These are phyloP conservation scores for Pochonia chlamydosporia DNA, from an alignment of 2,329 filamentous ascomycete species.

Conservation along the genomic window DNA sequence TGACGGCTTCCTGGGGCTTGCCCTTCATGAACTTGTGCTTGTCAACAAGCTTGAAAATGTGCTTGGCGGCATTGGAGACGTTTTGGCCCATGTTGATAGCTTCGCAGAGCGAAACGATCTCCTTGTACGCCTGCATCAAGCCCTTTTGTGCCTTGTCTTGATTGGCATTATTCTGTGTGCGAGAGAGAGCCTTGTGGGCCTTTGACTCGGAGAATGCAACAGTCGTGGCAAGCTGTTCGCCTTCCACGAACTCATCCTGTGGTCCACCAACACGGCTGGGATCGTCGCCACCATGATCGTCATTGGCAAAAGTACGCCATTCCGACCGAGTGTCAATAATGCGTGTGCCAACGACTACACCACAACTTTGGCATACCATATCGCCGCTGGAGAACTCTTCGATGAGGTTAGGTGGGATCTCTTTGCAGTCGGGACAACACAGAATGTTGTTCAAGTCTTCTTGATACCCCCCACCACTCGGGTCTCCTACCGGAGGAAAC, in stretches of 20 bases:
- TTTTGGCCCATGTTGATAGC: conserved; percentile 74
- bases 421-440: conserved; percentile 85
- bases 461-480: conserved; percentile 33
- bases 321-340: conserved; percentile 95
- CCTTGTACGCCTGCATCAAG: conserved; percentile 78
- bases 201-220: conserved; percentile 78
- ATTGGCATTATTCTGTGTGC: conserved; percentile 80
- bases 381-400: conserved; percentile 92
- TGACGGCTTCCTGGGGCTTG: conserved; percentile 88
- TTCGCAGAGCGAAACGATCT: conserved; percentile 84
- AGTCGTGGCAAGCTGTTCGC: conserved; percentile 80
- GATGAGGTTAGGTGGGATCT: conserved; percentile 83
- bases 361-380: conserved; percentile 87
- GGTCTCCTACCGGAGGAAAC: conserved; percentile 33
- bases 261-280: conserved; percentile 97
- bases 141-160: conserved; percentile 79
- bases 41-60: conserved; percentile 90
- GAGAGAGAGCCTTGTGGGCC: conserved; percentile 67
- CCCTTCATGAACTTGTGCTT: conserved; percentile 93
- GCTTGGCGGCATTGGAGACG: conserved; percentile 85
- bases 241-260: conserved; percentile 82
- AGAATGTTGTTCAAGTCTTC: conserved; percentile 84
- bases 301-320: conserved; percentile 98
- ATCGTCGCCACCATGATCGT: conserved; percentile 93
- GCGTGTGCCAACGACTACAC: conserved; percentile 81